Base-by-base conservation (phyloP, 1,284 basidiomycete species). In the Sporisorium graminicola region DNA sequence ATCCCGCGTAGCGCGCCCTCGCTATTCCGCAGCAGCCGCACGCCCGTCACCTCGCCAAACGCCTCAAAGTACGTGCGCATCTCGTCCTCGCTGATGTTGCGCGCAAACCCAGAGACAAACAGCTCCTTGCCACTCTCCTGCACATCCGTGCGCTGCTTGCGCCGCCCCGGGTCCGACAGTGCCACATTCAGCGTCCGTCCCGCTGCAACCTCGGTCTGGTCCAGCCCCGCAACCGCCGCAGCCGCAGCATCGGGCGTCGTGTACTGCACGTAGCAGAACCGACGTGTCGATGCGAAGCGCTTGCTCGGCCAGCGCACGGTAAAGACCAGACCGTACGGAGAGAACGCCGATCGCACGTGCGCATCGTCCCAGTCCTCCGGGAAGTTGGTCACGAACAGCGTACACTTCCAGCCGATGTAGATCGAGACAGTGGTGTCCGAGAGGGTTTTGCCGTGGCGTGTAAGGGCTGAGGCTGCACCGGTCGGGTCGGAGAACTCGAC, bases 261-360 rank as follows among this genome's bases (percentile, higher is more conserved):
- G 85, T 90, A 98, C 76, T 98, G 95, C 2, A 99, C 89, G 84
- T 99, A 99, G 84, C 94, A 96, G 86, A 99, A 99, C 14, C 97
- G 89, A 27, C 97, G 89, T 1, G 92, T 92, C 59, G 88, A 90
- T 85, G 94, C 95, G 88, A 94, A 96, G 84, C 96, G 95, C 85
- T 95, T 95, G 87, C 94, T 97, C 7, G 97, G 97, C 97, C 96
- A 99, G 20, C 97, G 92, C 14, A 95, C 93, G 75, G 97, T 94
- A 67, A 99, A 93, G 56, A 99, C 90, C 6, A 89, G 89, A 1
- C 97, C 97, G 86, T 92, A 95, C 92, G 95, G 74, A 0, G 57
- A 89, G 83, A 99, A 98, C 8, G 95, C 85, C 46, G 90, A 87
- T 35, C 94, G 89, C 53, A 99, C 90, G 2, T 87, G 51, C 0